phyloP scores from a whole-genome alignment of 495 filamentous ascomycete species.

The Daldinia decipiens region DNA sequence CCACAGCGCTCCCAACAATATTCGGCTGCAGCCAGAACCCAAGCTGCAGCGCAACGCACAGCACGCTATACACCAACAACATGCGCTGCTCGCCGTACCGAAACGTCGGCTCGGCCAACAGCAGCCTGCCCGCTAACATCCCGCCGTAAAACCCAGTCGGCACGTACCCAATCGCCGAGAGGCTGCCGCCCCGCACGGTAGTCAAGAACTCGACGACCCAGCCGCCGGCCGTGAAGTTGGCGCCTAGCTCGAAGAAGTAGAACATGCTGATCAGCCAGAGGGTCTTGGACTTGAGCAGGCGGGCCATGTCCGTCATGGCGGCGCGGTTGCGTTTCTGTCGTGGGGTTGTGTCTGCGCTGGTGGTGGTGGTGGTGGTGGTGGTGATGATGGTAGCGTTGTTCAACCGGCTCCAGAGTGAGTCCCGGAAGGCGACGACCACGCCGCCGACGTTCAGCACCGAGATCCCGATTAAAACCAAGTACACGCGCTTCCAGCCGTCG shows the following conservation, averaged over 20 bases:
- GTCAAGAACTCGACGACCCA: slow-evolving; percentile 73
- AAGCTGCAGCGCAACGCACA: slow-evolving; percentile 65
- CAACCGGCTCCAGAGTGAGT: slow-evolving; percentile 43
- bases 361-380: too few species aligned
- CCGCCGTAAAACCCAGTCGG: slow-evolving; percentile 75
- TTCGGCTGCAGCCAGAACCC: slow-evolving; percentile 71
- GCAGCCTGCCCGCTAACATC: slow-evolving; percentile 62
- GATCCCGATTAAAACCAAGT: slow-evolving; percentile 55
- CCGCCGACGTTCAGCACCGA: slow-evolving; percentile 53
- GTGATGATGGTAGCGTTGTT: too few species aligned
- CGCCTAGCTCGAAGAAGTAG: slow-evolving; percentile 63
- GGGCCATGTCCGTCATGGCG: slow-evolving; percentile 37
- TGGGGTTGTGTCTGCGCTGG: not conserved
- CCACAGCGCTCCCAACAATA: slow-evolving; percentile 76
- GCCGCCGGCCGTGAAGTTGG: slow-evolving; percentile 57
- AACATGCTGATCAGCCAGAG: slow-evolving; percentile 62
- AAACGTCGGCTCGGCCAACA: slow-evolving; percentile 65
- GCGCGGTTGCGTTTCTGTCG: slow-evolving; percentile 26
- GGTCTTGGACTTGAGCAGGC: slow-evolving; percentile 43
- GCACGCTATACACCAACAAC: slow-evolving; percentile 61
- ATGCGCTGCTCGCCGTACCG: slow-evolving; percentile 62
- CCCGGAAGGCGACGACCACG: slow-evolving; percentile 51
- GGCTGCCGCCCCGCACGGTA: slow-evolving; percentile 68
- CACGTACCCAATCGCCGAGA: slow-evolving; percentile 72
- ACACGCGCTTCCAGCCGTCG: slow-evolving; percentile 57